These are phyloP conservation scores for Penicillium robsamsonii DNA, from an alignment of 495 filamentous ascomycete genomes.

Conservation along the genomic window DNA sequence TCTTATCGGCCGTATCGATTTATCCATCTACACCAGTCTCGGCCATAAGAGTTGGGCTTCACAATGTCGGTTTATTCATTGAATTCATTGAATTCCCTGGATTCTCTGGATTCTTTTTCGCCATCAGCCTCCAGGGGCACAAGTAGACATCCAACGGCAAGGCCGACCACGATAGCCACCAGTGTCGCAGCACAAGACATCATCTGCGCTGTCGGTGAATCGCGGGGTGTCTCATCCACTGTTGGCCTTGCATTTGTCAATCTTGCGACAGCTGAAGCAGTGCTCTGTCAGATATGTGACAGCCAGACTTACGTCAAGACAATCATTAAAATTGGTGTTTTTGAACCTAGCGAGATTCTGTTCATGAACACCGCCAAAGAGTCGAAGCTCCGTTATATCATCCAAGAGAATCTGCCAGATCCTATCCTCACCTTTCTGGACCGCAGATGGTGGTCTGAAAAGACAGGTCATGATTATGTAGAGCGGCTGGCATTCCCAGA, in stretches of 20 bases:
- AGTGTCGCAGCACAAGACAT: constrained; percentile 72
- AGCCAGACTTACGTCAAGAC: constrained; percentile 84
- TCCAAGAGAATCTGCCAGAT: constrained; percentile 63
- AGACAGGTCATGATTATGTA: constrained; percentile 72
- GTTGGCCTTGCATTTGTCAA: constrained; percentile 90
- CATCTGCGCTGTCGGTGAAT: constrained; percentile 89
- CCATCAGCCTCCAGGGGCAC: constrained; percentile 31
- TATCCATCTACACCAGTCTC: constrained; percentile 5
- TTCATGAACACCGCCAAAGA: constrained; percentile 68
- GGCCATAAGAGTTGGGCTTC: not conserved
- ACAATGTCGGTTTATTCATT: constrained; percentile 8
- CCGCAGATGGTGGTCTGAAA: constrained; percentile 87
- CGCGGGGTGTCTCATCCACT: constrained; percentile 77
- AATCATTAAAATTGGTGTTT: constrained; percentile 76
- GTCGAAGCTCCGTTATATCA: constrained; percentile 73
- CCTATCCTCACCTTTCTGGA: constrained; percentile 62
- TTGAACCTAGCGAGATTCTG: constrained; percentile 72
- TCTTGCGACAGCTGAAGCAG: constrained; percentile 73
- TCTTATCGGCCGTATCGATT: constrained; percentile 12
- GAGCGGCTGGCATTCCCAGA: constrained; percentile 72
- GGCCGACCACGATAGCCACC: constrained; percentile 61
- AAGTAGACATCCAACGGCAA: constrained; percentile 45
- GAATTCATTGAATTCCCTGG: not conserved
- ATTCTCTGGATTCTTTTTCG: constrained; percentile 21
- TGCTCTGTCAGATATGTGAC: constrained; percentile 87